phyloP scores from a whole-genome alignment of 176 grass and related monocot species.

The Otatea glauca region DNA sequence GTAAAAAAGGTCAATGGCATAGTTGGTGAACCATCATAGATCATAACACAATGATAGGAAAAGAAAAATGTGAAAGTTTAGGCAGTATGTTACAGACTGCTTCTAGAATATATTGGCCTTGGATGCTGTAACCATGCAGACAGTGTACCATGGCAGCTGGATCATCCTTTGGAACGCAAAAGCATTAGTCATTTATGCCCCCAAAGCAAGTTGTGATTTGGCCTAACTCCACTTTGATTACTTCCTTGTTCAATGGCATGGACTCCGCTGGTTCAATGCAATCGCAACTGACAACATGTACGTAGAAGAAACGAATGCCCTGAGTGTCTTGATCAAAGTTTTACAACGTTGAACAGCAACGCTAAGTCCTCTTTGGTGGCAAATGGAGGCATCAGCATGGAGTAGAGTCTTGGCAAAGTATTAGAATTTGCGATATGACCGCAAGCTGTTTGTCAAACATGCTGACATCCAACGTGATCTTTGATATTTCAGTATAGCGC shows the following conservation, averaged over 20 bases:
- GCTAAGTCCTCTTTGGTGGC: constrained; percentile 2
- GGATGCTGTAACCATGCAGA: not conserved
- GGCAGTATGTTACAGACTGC: not conserved
- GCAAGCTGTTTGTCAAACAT: constrained; percentile 9
- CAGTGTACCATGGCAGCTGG: not conserved
- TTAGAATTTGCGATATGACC: constrained; percentile 17
- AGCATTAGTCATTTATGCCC: not conserved
- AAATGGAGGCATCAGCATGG: not conserved
- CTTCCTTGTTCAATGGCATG: not conserved
- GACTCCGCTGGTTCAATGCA: constrained; percentile 30
- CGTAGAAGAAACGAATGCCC: not conserved
- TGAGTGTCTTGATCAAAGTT: not conserved
- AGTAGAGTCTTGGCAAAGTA: not conserved
- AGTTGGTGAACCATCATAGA: constrained; percentile 24
- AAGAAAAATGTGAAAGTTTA: not conserved
- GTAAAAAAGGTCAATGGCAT: not conserved
- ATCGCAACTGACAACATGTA: not conserved
- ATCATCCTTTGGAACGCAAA: not conserved
- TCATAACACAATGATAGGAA: not conserved
- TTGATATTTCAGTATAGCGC: not conserved
- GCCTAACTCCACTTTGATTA: constrained; percentile 6
- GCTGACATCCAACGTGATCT: constrained; percentile 26
- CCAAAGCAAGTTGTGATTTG: not conserved
- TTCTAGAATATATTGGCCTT: constrained; percentile 19
- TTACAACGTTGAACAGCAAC: not conserved